Conservation (phyloP, 2,329 filamentous ascomycete species). For the Xylariomycetidae sp. region DNA sequence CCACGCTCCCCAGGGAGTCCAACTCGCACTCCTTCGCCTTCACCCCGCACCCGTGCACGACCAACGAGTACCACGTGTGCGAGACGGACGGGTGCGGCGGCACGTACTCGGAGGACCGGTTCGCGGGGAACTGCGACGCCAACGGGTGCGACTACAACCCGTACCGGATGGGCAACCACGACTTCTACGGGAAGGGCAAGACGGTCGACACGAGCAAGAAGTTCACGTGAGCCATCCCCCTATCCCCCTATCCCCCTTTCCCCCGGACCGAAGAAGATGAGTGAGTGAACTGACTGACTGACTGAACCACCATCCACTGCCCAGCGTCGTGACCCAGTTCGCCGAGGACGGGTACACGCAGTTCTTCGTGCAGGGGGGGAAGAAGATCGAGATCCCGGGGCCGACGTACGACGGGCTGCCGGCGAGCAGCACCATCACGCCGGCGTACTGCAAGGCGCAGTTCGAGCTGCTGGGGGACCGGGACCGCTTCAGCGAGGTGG, state of each 20-base stretch:
- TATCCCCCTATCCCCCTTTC: neutral
- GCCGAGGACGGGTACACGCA: slow-evolving; percentile 39
- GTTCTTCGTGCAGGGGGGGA: slow-evolving; percentile 54
- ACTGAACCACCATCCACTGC: slow-evolving; percentile 1
- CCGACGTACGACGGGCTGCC: slow-evolving; percentile 24
- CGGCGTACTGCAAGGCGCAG: slow-evolving; percentile 48
- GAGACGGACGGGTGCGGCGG: slow-evolving; percentile 40
- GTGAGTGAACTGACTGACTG: too few species aligned
- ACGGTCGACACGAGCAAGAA: slow-evolving; percentile 51
- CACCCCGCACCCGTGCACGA: slow-evolving; percentile 56
- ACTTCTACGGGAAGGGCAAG: slow-evolving; percentile 54
- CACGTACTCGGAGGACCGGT: slow-evolving; percentile 43
- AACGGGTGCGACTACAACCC: slow-evolving; percentile 63
- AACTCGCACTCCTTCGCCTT: slow-evolving; percentile 55
- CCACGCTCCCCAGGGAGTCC: slow-evolving; percentile 35
- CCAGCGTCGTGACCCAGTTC: slow-evolving; percentile 53
- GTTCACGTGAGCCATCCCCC: slow-evolving; percentile 37
- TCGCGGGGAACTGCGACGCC: slow-evolving; percentile 55
- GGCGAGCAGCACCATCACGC: slow-evolving; percentile 36
- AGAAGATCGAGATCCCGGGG: slow-evolving; percentile 38
- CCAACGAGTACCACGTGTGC: slow-evolving; percentile 42
- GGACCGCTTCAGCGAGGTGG: slow-evolving; percentile 44
- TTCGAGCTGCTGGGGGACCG: slow-evolving; percentile 47
- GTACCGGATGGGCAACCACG: slow-evolving; percentile 55
- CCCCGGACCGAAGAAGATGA: neutral